Evolutionary conservation across 2,329 filamentous ascomycete species (phyloP).

Genomic region (Trichoderma polysporum): DNA sequence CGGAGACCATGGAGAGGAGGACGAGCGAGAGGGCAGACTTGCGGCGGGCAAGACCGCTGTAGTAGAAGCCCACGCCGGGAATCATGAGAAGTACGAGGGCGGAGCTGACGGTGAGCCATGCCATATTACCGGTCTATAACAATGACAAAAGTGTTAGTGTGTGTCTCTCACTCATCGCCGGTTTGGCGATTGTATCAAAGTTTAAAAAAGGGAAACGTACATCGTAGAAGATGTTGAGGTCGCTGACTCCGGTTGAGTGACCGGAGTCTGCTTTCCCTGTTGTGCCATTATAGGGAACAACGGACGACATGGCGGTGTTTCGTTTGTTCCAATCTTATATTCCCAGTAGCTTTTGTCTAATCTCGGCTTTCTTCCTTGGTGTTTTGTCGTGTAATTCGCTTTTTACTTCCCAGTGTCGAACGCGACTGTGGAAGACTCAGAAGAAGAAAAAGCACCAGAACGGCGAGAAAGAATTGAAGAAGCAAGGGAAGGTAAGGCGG

Average conservation of each 20-base stretch:
- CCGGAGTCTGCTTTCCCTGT: conserved; percentile 50
- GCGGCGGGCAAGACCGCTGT: conserved; percentile 82
- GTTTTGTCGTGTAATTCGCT: not conserved
- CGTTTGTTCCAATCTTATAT: not conserved
- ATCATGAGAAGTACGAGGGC: conserved; percentile 90
- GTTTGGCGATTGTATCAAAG: not conserved
- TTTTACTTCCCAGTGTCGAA: not conserved
- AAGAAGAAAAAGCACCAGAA: not conserved
- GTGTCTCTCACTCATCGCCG: too few species aligned
- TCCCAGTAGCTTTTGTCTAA: not conserved
- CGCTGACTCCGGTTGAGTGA: conserved; percentile 52
- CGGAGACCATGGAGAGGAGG: conserved; percentile 80
- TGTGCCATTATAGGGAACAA: conserved; percentile 52
- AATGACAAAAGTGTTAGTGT: conserved; percentile 3
- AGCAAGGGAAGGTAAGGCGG: not conserved
- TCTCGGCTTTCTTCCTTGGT: not conserved
- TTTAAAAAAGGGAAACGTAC: conserved; percentile 45
- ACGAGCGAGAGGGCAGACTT: conserved; percentile 87
- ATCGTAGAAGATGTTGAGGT: conserved; percentile 85
- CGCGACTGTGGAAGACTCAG: not conserved
- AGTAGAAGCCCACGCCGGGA: conserved; percentile 92
- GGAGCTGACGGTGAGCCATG: conserved; percentile 74
- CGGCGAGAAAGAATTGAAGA: not conserved
- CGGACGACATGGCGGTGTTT: conserved; percentile 27
- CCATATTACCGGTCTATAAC: conserved; percentile 71